These are phyloP conservation scores for Citrullus amarus DNA, from an alignment of 306 rosid genomes.

Conservation along the genomic window DNA sequence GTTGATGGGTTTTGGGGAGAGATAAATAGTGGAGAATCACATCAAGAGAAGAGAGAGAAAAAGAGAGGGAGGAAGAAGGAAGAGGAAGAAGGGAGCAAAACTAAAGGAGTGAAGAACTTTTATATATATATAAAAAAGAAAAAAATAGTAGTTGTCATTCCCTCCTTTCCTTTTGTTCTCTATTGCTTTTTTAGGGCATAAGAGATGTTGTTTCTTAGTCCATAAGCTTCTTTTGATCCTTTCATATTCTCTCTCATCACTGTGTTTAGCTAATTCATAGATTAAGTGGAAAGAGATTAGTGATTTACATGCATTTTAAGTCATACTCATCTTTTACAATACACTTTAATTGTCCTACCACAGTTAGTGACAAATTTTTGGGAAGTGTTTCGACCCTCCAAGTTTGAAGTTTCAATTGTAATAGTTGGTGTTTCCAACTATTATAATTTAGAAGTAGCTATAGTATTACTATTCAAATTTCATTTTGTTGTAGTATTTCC, in stretches of 20 bases:
- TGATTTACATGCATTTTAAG: not conserved
- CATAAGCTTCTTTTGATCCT: constrained; percentile 9
- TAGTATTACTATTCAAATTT: too few relatives aligned
- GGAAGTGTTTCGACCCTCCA: too few relatives aligned
- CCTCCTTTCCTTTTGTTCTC: constrained; percentile 1
- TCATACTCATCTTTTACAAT: too few relatives aligned
- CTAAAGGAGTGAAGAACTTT: constrained; percentile 5
- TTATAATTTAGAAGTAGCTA: too few relatives aligned
- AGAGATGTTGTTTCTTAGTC: constrained; percentile 8
- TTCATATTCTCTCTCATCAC: not conserved
- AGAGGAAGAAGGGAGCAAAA: not conserved
- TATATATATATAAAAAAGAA: not conserved
- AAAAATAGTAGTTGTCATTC: not conserved
- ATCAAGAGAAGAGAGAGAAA: constrained; percentile 7
- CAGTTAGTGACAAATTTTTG: too few relatives aligned
- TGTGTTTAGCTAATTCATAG: not conserved
- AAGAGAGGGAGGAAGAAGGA: not conserved
- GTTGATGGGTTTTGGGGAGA: constrained; percentile 10
- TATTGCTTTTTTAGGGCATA: constrained; percentile 13
- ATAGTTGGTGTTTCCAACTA: too few relatives aligned
- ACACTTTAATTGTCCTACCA: too few relatives aligned
- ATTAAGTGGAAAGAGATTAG: not conserved
- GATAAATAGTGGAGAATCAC: constrained; percentile 15
- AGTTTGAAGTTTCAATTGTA: too few relatives aligned
- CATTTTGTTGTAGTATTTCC: too few relatives aligned